These are phyloP conservation scores for Cyclotella choctawhatcheeana DNA, from an alignment of 108 stramenopile species.

Conservation along the genomic window DNA sequence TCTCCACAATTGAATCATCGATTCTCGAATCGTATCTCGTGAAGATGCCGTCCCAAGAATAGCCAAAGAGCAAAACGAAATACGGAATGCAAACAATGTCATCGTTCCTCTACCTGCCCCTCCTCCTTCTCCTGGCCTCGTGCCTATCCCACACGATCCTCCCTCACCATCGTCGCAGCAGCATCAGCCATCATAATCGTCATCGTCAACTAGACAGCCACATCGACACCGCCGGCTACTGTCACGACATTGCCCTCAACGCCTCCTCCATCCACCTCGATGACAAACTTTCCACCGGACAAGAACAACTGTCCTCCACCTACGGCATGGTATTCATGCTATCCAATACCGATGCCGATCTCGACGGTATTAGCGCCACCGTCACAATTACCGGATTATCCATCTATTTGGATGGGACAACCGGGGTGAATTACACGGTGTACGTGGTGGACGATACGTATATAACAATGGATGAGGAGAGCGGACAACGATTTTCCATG, in stretches of 20 bases:
- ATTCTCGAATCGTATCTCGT: too few species aligned
- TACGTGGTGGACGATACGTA: slow-evolving; percentile 4
- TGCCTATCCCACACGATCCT: too few species aligned
- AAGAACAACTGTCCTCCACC: not conserved
- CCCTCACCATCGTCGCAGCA: not conserved
- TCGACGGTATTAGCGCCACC: not conserved
- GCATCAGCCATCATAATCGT: not conserved
- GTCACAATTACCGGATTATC: not conserved
- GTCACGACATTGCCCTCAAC: slow-evolving; percentile 5
- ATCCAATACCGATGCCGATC: not conserved
- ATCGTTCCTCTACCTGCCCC: too few species aligned
- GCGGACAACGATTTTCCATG: not conserved
- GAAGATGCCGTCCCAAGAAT: too few species aligned
- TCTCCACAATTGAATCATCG: too few species aligned
- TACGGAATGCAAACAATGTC: too few species aligned
- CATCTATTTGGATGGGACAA: slow-evolving; percentile 10
- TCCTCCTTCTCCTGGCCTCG: not conserved
- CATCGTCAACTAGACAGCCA: not conserved
- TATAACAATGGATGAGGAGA: not conserved
- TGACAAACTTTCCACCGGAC: not conserved
- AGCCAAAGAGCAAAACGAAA: too few species aligned
- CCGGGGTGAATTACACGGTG: slow-evolving; percentile 8
- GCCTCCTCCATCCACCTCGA: slow-evolving; percentile 2
- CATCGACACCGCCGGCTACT: not conserved
- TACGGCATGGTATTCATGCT: slow-evolving; percentile 4